Percentiles rank a stretch among this genome's conserved stretches.
These are phyloP conservation scores for Silybum marianum DNA, from an alignment of 129 eudicot species.

Conservation along the genomic window DNA sequence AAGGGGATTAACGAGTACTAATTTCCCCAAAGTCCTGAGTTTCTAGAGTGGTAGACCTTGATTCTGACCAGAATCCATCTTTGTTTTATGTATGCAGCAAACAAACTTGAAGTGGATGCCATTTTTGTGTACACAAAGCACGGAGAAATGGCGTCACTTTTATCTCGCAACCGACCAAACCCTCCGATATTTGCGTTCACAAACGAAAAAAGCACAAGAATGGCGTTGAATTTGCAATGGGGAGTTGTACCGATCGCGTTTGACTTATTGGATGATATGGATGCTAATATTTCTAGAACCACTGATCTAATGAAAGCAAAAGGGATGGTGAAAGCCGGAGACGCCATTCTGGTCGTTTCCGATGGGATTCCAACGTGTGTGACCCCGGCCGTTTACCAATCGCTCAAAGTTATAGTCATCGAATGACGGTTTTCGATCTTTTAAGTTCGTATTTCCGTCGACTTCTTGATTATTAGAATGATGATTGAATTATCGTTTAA, in stretches of 20 bases:
- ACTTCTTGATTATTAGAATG: background rate
- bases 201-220: slow-evolving; percentile 37
- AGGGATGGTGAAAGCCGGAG: slow-evolving; percentile 52
- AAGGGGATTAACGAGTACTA: too few relatives aligned
- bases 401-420: slow-evolving; percentile 62
- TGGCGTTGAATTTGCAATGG: slow-evolving; percentile 64
- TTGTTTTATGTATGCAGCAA: slow-evolving; percentile 40
- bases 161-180: slow-evolving; percentile 70
- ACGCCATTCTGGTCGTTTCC: slow-evolving; percentile 45
- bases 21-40: too few relatives aligned
- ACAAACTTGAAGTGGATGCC: slow-evolving; percentile 64
- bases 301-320: slow-evolving; percentile 37
- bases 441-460: background rate
- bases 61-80: background rate
- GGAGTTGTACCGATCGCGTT: slow-evolving; percentile 55
- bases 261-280: slow-evolving; percentile 65
- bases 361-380: slow-evolving; percentile 44
- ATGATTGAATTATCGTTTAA: background rate
- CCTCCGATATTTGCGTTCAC: slow-evolving; percentile 78
- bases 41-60: background rate
- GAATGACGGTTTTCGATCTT: background rate
- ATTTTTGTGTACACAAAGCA: slow-evolving; percentile 68
- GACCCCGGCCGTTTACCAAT: slow-evolving; percentile 43
- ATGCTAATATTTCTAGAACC: slow-evolving; percentile 42
- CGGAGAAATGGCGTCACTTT: slow-evolving; percentile 72